Conservation (phyloP, 1,284 basidiomycete genomes). For the Porodaedalea pini region DNA sequence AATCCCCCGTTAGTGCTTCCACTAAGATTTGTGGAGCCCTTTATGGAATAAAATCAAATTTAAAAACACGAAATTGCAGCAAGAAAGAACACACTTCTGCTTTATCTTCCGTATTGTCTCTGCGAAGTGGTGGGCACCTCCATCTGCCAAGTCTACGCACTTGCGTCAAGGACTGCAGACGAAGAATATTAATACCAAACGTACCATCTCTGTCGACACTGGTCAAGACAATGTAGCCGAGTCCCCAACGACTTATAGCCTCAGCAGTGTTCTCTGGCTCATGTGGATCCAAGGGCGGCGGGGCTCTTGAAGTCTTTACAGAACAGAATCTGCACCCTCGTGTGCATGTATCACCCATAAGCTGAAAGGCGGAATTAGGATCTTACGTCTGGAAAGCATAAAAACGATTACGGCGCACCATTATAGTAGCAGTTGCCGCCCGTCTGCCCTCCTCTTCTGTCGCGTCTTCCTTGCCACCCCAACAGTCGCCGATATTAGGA, state of each 20-base stretch:
- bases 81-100: conserved; percentile 62
- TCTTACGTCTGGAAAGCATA: background rate
- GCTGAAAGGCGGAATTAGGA: conserved; percentile 40
- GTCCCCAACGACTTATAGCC: conserved; percentile 96
- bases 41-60: conserved; percentile 6
- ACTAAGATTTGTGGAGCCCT: conserved; percentile 94
- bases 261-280: conserved; percentile 99
- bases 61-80: background rate
- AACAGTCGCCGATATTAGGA: conserved; percentile 99
- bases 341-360: conserved; percentile 99
- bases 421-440: conserved; percentile 96
- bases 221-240: conserved; percentile 98
- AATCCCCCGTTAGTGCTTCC: conserved; percentile 96
- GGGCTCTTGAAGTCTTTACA: conserved; percentile 89
- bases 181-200: conserved; percentile 24
- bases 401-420: conserved; percentile 55
- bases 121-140: conserved; percentile 92
- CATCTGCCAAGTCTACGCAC: conserved; percentile 79
- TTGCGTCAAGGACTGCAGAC: conserved; percentile 11
- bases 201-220: conserved; percentile 95
- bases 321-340: conserved; percentile 97
- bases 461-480: conserved; percentile 85
- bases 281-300: conserved; percentile 90
- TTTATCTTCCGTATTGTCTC: conserved; percentile 95
- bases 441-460: conserved; percentile 73